Conservation (phyloP, 2,329 filamentous ascomycete genomes). For the Escovopsis sp. region DNA sequence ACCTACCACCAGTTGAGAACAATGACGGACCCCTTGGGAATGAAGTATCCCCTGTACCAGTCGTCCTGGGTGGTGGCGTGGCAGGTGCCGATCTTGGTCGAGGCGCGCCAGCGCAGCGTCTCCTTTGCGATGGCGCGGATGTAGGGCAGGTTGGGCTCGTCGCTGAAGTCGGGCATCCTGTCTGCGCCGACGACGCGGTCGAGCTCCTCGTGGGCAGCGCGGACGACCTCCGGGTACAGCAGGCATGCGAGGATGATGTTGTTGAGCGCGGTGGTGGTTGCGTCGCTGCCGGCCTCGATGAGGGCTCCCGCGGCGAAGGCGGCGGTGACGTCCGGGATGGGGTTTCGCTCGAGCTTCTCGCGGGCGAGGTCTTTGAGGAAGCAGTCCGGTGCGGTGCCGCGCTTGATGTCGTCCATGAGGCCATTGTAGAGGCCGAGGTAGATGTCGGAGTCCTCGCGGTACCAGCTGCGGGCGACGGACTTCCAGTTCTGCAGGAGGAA, state of each 20-base stretch:
- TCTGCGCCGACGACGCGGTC: conserved; percentile 26
- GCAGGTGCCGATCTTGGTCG: not conserved
- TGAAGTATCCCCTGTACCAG: conserved; percentile 1
- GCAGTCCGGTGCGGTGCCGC: conserved; percentile 7
- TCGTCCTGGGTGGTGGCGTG: conserved; percentile 3
- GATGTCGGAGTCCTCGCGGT: conserved; percentile 8
- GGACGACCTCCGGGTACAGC: conserved; percentile 26
- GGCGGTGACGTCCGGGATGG: conserved; percentile 7
- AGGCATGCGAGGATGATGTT: conserved; percentile 33
- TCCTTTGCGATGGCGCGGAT: conserved; percentile 18
- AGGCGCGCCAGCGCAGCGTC: conserved; percentile 16
- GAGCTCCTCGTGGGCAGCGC: conserved; percentile 24
- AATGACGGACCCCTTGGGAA: conserved; percentile 1
- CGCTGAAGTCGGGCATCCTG: conserved; percentile 27
- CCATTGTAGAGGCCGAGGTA: conserved; percentile 8
- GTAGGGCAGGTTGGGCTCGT: conserved; percentile 30
- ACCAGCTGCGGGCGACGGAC: conserved; percentile 4
- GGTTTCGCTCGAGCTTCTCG: conserved; percentile 6
- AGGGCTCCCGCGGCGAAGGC: conserved; percentile 7
- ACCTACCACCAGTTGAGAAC: conserved; percentile 2
- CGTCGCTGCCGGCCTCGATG: conserved; percentile 11
- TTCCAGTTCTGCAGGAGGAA: conserved; percentile 4
- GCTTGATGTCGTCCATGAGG: conserved; percentile 4
- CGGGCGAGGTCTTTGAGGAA: conserved; percentile 9
- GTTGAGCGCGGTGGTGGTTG: conserved; percentile 15